phyloP scores from a whole-genome alignment of 2,329 filamentous ascomycete species.

The Cordyceps tenuipes region DNA sequence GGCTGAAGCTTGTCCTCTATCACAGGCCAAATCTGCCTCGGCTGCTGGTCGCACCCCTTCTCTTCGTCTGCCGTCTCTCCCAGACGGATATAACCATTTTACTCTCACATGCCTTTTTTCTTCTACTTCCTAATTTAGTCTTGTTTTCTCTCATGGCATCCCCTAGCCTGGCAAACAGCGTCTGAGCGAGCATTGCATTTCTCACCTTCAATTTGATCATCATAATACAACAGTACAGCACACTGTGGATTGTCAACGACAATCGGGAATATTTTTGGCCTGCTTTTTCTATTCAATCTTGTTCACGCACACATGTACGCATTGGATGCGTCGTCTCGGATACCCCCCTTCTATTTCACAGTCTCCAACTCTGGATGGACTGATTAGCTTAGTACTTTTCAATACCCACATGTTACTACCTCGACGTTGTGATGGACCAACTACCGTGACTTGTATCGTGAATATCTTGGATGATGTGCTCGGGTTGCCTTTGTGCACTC shows the following conservation, averaged over 20 bases:
- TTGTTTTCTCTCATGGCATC: not conserved
- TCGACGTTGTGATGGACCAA: no score
- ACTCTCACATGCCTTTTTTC: not conserved
- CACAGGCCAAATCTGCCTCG: not conserved
- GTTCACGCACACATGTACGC: not conserved
- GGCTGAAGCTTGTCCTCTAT: not conserved
- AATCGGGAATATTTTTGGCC: not conserved
- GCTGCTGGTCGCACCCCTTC: not conserved
- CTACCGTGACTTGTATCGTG: no score
- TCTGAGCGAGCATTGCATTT: conserved; percentile 2
- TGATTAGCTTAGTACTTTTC: conserved; percentile 2
- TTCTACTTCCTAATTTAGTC: not conserved
- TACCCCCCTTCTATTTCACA: conserved; percentile 9
- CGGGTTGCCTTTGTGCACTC: no score
- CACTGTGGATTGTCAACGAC: conserved; percentile 3
- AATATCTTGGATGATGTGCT: no score
- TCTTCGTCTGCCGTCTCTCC: conserved; percentile 1
- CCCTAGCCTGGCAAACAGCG: not conserved
- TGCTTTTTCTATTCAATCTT: not conserved
- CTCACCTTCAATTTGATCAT: not conserved
- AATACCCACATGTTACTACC: not conserved
- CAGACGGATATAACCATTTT: not conserved
- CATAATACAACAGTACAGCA: conserved; percentile 3
- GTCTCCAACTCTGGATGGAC: conserved; percentile 7
- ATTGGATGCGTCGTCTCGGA: conserved; percentile 3